Conservation (phyloP, 331 rosid species). For the Dryas integrifolia region DNA sequence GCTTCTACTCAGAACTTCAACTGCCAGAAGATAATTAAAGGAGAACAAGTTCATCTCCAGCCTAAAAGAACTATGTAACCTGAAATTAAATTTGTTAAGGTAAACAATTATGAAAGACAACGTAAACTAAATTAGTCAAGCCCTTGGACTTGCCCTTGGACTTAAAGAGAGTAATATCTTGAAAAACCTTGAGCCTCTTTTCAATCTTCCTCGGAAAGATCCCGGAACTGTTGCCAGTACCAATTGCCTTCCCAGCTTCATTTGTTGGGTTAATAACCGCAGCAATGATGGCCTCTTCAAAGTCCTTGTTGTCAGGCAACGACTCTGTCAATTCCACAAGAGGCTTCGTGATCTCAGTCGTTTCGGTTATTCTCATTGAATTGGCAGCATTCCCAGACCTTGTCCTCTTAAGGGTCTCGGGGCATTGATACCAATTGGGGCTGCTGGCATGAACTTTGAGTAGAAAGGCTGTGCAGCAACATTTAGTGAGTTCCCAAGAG, state of each 20-base stretch:
- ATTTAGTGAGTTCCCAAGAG: constrained; percentile 47
- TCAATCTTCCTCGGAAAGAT: constrained; percentile 51
- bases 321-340: constrained; percentile 31
- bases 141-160: constrained; percentile 61
- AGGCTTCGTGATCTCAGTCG: constrained; percentile 32
- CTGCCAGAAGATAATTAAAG: too few relatives aligned
- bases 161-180: constrained; percentile 84
- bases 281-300: constrained; percentile 86
- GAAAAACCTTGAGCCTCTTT: constrained; percentile 84
- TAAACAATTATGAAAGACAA: constrained; percentile 7
- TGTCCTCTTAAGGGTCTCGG: constrained; percentile 78
- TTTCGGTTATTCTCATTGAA: constrained; percentile 39
- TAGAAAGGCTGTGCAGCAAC: constrained; percentile 85
- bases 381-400: constrained; percentile 76
- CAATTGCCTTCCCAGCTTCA: constrained; percentile 29
- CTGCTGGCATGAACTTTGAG: constrained; percentile 37
- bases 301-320: constrained; percentile 76
- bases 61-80: constrained; percentile 23
- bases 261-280: constrained; percentile 54
- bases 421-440: constrained; percentile 37
- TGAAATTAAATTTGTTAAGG: constrained; percentile 28
- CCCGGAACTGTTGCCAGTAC: constrained; percentile 11
- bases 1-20: too few relatives aligned
- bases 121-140: neutral
- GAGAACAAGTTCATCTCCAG: too few relatives aligned